Evolutionary conservation across 768 basidiomycete genomes (phyloP).

Genomic region (Leccinum subtestaceum): DNA sequence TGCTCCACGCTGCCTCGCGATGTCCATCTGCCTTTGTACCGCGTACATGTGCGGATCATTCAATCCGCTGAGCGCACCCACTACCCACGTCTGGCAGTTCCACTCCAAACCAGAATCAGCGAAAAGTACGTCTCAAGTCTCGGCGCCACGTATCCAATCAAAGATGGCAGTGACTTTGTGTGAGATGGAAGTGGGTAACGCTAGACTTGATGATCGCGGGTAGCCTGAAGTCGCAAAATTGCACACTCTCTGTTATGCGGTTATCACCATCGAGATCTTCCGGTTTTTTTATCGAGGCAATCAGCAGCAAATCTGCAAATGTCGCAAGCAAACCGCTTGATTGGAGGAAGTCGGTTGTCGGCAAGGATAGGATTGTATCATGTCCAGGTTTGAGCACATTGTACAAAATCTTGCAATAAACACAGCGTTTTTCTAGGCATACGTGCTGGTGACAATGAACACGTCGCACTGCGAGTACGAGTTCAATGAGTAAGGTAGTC

Average conservation of each 20-base stretch:
- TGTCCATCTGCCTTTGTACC: too few relatives aligned
- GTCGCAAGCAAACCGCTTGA: background rate
- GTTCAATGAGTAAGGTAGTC: too few relatives aligned
- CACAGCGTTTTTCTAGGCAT: too few relatives aligned
- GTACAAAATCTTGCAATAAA: constrained; percentile 1
- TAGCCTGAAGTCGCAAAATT: constrained; percentile 9
- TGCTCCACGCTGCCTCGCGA: too few relatives aligned
- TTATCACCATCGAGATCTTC: constrained; percentile 4
- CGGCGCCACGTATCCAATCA: background rate
- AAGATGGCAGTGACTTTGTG: constrained; percentile 4
- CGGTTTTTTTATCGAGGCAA: constrained; percentile 11
- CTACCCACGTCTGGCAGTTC: too few relatives aligned
- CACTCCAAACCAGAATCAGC: too few relatives aligned
- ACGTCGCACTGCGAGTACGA: background rate
- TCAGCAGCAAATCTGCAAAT: constrained; percentile 15
- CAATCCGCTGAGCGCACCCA: too few relatives aligned
- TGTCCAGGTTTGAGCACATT: constrained; percentile 6
- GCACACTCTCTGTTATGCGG: background rate
- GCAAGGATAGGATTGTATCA: constrained; percentile 6
- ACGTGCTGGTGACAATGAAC: too few relatives aligned
- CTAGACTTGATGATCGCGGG: background rate
- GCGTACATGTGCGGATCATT: too few relatives aligned
- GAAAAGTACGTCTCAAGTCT: too few relatives aligned
- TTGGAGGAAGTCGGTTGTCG: background rate
- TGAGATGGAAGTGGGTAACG: constrained; percentile 17